A percentile compares a stretch with the other conserved stretches of the same genome.
phyloP scores from a whole-genome alignment of 257 asterid genomes.

The Nicotiana tomentosiformis region DNA sequence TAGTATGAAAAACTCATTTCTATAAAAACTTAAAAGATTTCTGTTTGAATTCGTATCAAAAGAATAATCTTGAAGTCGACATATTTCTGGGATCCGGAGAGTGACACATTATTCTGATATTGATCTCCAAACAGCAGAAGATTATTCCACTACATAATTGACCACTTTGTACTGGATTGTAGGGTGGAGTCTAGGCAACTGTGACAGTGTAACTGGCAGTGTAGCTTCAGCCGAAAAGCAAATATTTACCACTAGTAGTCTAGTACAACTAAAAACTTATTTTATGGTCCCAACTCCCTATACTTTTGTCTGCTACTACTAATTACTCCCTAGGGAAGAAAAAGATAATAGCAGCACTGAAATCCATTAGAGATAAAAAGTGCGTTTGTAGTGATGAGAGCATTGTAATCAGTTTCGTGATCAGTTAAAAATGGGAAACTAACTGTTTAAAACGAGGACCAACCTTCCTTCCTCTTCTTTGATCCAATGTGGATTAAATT shows the following conservation, averaged over 20 bases:
- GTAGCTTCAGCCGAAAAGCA: not conserved
- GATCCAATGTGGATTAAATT: not conserved
- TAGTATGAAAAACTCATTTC: not conserved
- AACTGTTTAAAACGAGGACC: not conserved
- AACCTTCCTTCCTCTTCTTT: slow-evolving; percentile 3
- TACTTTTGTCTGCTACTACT: not conserved
- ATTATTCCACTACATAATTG: not conserved
- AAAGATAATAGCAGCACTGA: slow-evolving; percentile 7
- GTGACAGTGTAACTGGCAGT: not conserved
- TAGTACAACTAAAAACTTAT: not conserved
- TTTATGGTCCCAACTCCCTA: slow-evolving; percentile 4
- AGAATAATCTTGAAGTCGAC: not conserved
- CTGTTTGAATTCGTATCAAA: not conserved
- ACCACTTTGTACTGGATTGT: not conserved
- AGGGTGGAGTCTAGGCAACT: not conserved
- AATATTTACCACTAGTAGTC: not conserved
- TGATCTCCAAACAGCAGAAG: too few relatives aligned
- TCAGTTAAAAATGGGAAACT: not conserved
- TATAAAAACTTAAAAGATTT: not conserved
- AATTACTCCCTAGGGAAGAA: not conserved
- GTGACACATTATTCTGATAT: not conserved
- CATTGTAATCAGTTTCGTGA: slow-evolving; percentile 13
- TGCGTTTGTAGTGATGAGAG: not conserved
- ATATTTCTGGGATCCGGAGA: not conserved
- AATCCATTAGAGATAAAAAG: not conserved